Evolutionary conservation across 805 yeast species (phyloP).

Genomic region (Teunomyces panamensis): DNA sequence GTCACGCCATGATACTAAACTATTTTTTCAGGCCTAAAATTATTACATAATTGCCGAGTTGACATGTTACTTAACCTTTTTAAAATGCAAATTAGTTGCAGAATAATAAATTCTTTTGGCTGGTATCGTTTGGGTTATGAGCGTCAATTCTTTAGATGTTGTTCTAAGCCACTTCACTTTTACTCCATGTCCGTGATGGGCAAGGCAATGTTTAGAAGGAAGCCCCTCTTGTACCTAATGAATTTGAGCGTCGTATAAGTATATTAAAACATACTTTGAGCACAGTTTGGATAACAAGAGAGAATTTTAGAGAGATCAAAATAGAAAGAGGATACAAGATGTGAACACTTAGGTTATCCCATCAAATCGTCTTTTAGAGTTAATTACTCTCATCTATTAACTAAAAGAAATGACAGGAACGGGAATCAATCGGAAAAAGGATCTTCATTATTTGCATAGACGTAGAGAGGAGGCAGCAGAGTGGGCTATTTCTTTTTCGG

Average conservation of each 20-base stretch:
- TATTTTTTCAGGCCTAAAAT: neutral
- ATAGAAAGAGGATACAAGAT: neutral
- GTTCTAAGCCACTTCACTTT: neutral
- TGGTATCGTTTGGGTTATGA: neutral
- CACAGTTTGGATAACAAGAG: neutral
- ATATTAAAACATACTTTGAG: neutral
- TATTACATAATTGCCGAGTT: neutral
- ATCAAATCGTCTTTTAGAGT: neutral
- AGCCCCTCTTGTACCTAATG: neutral
- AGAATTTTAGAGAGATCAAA: neutral
- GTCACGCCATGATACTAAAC: neutral
- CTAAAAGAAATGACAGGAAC: neutral
- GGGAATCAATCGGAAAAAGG: neutral
- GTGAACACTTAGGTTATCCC: neutral
- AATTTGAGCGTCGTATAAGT: neutral
- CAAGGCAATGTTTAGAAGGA: neutral
- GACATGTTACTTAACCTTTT: neutral
- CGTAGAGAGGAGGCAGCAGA: neutral
- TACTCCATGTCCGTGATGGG: neutral
- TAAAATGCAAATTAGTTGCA: neutral
- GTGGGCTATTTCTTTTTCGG: neutral
- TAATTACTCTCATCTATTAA: neutral
- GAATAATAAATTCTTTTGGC: neutral
- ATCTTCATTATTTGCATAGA: neutral
- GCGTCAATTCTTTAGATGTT: neutral